Conservation (phyloP, 148 eudicot species). For the Suaeda aralocaspica region DNA sequence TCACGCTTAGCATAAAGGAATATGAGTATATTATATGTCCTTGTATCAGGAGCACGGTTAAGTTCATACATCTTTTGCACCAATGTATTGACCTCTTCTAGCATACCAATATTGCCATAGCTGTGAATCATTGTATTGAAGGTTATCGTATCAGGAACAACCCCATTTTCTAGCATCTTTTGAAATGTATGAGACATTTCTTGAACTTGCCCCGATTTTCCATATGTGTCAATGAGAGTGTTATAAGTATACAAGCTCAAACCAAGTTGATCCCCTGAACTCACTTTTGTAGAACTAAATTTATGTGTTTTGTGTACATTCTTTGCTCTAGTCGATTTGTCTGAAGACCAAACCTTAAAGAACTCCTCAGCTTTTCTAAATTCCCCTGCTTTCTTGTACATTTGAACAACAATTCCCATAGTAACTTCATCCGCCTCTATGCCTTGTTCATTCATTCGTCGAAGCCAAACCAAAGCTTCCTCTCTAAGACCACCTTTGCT, state of each 20-base stretch:
- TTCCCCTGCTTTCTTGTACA: slow-evolving; percentile 76
- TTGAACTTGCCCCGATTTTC: slow-evolving; percentile 70
- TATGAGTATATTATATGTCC: slow-evolving; percentile 85
- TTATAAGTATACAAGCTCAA: slow-evolving; percentile 79
- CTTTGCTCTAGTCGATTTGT: slow-evolving; percentile 23
- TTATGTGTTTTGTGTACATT: slow-evolving; percentile 7
- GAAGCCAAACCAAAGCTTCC: slow-evolving; percentile 64
- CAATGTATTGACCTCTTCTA: slow-evolving; percentile 58
- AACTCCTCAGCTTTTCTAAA: slow-evolving; percentile 75
- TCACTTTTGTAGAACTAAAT: slow-evolving; percentile 19
- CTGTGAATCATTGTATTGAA: slow-evolving; percentile 85
- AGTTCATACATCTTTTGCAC: slow-evolving; percentile 65
- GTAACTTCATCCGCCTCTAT: slow-evolving; percentile 94
- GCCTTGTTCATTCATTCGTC: slow-evolving; percentile 61
- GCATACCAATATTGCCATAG: slow-evolving; percentile 58
- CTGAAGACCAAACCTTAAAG: slow-evolving; percentile 63
- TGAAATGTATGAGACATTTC: slow-evolving; percentile 66
- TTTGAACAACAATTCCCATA: slow-evolving; percentile 70
- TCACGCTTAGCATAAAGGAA: slow-evolving; percentile 69
- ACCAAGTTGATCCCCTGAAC: slow-evolving; percentile 30
- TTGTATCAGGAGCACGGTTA: slow-evolving; percentile 65
- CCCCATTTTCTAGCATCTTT: slow-evolving; percentile 59
- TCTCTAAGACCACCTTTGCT: slow-evolving; percentile 70
- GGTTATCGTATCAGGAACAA: slow-evolving; percentile 71
- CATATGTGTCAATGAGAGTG: slow-evolving; percentile 81